Evolutionary conservation across 2,329 filamentous ascomycete species (phyloP), one percentile per base, ranked within the genome.

Genomic region (Curvularia eragrostidis): DNA sequence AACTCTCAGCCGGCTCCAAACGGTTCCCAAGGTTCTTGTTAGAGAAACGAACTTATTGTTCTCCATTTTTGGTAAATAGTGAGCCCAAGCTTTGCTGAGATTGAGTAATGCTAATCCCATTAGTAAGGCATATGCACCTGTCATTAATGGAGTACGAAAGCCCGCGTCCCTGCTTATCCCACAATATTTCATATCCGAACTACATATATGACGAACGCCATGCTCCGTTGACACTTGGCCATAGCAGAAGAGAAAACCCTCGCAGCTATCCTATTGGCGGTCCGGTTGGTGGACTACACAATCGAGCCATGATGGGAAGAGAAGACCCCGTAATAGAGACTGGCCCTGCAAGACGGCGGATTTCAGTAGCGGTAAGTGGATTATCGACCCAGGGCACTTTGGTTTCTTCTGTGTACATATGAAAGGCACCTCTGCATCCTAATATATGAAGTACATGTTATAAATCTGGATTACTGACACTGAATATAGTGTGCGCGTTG

Each of bases 401-500:
- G 10, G 18, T 24, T 6, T 3, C 3, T 7, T 36, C 15, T 21
- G 19, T 7, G 19, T 36, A 13, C 12, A 24, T 41, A 5, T 30
- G 7, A 39, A 21, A 23, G 3, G 5, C 12, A 32, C 23, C 15
- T 3, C 21, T 39, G 3, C 7, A 24, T 18, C n/a, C 23, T 41
- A 12, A 12, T 13, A 12, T 28, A 26, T 19, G 19, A 6, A 15
- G 12, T 12, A 10, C 19, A 19, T 23, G 12, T 15, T 3, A 23
- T 24, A 9, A 44, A 10, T 26, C 30, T 12, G 7, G 12, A 23
- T 44, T 24, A 19, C 56, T 61, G 26, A 68, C 19, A 28, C 13
- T 3, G 12, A 8, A 8, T 43, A 5, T 64, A 97, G 94, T 98
- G 94, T 76, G 87, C 87, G 34, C 87, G 94, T 65, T 98, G 94